These are phyloP conservation scores for Candida maltosa DNA, from an alignment of 805 yeast species.

Conservation along the genomic window DNA sequence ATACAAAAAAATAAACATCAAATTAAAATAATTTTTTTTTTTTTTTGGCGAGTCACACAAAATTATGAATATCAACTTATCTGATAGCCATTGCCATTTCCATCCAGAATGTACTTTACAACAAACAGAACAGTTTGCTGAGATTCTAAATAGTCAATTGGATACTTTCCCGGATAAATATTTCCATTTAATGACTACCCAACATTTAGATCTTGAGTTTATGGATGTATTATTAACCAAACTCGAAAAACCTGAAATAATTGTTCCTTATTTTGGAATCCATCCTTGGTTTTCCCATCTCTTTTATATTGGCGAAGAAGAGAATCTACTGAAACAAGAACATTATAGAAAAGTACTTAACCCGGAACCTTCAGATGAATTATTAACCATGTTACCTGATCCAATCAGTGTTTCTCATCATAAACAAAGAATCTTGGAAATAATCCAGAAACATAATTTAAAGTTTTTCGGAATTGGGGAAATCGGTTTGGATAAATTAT, in stretches of 20 bases:
- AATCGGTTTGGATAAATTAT: constrained; percentile 81
- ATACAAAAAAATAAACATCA: no score
- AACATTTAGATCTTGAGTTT: constrained; percentile 28
- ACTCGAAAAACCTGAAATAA: constrained; percentile 9
- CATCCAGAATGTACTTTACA: constrained; percentile 12
- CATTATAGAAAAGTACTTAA: constrained; percentile 60
- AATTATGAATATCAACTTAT: constrained; percentile 5
- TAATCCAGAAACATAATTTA: constrained; percentile 11
- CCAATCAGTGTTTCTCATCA: constrained; percentile 48
- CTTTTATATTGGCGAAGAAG: constrained; percentile 30
- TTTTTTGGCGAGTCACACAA: background rate
- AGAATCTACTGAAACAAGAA: constrained; percentile 26
- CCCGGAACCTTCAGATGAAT: constrained; percentile 32
- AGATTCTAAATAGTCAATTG: constrained; percentile 8
- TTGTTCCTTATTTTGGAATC: constrained; percentile 60
- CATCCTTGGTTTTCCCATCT: constrained; percentile 93
- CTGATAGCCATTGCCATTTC: constrained; percentile 38
- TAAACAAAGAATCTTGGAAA: constrained; percentile 23
- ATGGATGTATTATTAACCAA: constrained; percentile 16
- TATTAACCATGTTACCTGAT: constrained; percentile 53
- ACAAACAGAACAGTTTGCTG: constrained; percentile 9
- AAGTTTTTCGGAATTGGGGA: constrained; percentile 69
- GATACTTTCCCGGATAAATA: constrained; percentile 5
- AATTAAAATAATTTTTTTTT: no score
- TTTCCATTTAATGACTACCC: constrained; percentile 39